phyloP scores from a whole-genome alignment of 139 green algal species.

The Coccomyxa sp. region DNA sequence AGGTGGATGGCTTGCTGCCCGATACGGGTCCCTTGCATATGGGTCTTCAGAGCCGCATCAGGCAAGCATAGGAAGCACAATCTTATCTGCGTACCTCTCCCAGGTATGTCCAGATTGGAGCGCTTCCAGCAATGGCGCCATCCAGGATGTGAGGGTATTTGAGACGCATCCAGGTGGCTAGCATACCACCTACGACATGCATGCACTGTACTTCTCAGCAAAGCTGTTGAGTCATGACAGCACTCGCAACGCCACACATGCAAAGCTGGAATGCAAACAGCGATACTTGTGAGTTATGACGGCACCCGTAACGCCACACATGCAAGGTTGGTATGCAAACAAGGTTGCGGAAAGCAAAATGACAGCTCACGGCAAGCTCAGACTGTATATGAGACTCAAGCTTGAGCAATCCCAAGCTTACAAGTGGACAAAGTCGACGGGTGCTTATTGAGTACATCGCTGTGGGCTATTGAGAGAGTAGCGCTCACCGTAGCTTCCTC shows the following conservation, averaged over 20 bases:
- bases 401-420: no score
- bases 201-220: neutral
- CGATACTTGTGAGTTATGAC: neutral
- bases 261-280: neutral
- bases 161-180: constrained; percentile 57
- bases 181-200: constrained; percentile 57
- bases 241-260: neutral
- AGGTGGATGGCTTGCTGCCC: neutral
- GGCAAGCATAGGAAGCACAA: no score
- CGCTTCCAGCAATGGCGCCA: constrained; percentile 83
- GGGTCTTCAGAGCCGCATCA: no score
- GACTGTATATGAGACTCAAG: no score
- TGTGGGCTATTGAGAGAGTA: neutral
- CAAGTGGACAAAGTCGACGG: neutral
- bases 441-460: no score
- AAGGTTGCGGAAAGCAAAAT: no score
- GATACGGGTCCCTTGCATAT: no score
- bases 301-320: neutral
- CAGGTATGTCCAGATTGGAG: constrained; percentile 88
- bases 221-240: neutral
- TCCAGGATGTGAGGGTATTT: constrained; percentile 76
- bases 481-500: constrained; percentile 57
- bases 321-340: neutral
- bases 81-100: constrained; percentile 24
- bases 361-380: no score